Conservation (phyloP, 1,284 basidiomycete species). For the Cutaneotrichosporon cavernicola region DNA sequence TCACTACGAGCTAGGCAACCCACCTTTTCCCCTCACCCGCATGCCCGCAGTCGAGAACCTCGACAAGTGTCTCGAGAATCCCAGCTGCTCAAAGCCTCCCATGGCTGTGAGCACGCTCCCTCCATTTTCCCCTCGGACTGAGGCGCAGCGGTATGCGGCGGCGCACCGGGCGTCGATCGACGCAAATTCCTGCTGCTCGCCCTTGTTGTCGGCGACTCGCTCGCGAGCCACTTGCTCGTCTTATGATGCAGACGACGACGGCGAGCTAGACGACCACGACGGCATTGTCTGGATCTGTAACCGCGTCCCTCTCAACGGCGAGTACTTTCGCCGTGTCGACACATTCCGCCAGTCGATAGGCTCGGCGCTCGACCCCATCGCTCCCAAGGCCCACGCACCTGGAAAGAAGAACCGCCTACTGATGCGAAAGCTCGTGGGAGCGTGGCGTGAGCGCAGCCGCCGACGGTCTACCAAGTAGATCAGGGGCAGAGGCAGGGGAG, state of each 20-base stretch:
- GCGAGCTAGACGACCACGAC: slow-evolving; percentile 6
- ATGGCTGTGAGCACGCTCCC: background rate
- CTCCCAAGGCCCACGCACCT: background rate
- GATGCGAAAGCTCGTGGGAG: background rate
- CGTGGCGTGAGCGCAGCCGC: background rate
- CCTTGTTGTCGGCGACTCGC: background rate
- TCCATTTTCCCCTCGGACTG: slow-evolving; percentile 1
- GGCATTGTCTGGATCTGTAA: slow-evolving; percentile 22
- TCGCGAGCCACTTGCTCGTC: background rate
- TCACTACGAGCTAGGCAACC: background rate
- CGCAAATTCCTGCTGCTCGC: background rate
- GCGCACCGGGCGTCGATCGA: background rate
- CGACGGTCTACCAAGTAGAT: slow-evolving; percentile 2
- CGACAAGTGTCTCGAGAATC: background rate
- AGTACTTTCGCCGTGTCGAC: slow-evolving; percentile 6
- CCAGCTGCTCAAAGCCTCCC: background rate
- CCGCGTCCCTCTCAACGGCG: slow-evolving; percentile 5
- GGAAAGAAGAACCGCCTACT: background rate
- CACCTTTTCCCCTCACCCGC: background rate
- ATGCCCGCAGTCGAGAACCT: background rate
- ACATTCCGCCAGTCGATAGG: slow-evolving; percentile 7
- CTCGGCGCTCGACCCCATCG: background rate
- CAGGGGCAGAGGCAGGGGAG: background rate
- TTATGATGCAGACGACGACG: background rate
- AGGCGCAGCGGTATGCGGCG: slow-evolving; percentile 5